Evolutionary conservation across 257 asterid species (phyloP).

Genomic region (Thymus mandschuricus): DNA sequence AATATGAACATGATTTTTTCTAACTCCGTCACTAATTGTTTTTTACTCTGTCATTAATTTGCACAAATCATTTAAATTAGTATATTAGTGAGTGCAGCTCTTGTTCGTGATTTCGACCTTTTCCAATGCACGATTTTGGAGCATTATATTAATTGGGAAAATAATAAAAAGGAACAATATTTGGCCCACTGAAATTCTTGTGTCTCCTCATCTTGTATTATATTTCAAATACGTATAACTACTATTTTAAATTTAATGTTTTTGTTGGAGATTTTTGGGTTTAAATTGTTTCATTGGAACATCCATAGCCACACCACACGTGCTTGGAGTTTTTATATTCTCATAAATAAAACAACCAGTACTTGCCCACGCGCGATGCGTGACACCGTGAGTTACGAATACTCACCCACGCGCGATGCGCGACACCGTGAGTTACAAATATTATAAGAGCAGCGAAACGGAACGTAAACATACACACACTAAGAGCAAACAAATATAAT

Average conservation of each 20-base stretch:
- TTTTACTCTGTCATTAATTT: not conserved
- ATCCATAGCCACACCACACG: constrained; percentile 3
- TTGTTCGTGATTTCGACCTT: constrained; percentile 1
- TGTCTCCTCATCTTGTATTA: not conserved
- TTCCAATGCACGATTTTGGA: not conserved
- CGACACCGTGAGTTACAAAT: too few relatives aligned
- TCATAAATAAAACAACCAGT: too few relatives aligned
- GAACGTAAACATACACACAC: too few relatives aligned
- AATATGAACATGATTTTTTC: too few relatives aligned
- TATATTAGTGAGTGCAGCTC: not conserved
- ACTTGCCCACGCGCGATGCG: too few relatives aligned
- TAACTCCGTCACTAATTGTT: too few relatives aligned
- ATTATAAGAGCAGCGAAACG: too few relatives aligned
- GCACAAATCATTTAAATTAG: not conserved
- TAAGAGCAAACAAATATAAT: too few relatives aligned
- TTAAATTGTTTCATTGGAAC: not conserved
- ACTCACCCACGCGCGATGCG: too few relatives aligned
- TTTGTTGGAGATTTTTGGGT: not conserved
- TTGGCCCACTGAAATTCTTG: not conserved
- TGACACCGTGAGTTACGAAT: too few relatives aligned
- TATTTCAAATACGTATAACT: not conserved
- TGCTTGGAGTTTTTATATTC: too few relatives aligned
- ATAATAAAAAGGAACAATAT: not conserved
- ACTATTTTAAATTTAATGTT: not conserved
- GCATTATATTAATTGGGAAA: constrained; percentile 4